Evolutionary conservation across 2,329 filamentous ascomycete genomes (phyloP).

Genomic region (Lachnellula occidentalis): DNA sequence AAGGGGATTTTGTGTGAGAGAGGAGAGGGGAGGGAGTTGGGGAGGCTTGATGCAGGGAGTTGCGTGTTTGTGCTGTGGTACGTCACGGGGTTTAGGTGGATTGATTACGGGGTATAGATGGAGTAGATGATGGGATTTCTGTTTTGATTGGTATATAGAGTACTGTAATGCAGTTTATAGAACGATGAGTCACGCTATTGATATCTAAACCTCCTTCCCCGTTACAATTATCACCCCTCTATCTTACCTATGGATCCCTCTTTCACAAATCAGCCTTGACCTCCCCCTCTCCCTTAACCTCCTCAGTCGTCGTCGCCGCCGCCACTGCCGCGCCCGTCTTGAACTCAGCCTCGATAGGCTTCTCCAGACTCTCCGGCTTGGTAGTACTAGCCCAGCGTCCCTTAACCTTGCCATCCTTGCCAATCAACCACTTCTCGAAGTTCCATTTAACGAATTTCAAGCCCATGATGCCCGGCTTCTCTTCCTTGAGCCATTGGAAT

Average conservation of each 20-base stretch:
- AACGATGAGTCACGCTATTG: background rate
- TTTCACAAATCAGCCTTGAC: background rate
- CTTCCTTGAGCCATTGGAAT: slow-evolving; percentile 68
- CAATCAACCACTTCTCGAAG: slow-evolving; percentile 97
- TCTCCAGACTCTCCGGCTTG: slow-evolving; percentile 78
- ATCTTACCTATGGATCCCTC: too few species aligned
- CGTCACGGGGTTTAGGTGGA: background rate
- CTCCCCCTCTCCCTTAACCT: slow-evolving; percentile 11
- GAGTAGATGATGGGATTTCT: too few species aligned
- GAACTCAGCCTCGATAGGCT: slow-evolving; percentile 64
- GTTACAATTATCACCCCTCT: background rate
- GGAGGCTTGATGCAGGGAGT: too few species aligned
- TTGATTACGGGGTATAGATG: background rate
- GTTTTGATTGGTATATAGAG: too few species aligned
- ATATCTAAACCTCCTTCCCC: background rate
- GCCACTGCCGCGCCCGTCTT: slow-evolving; percentile 8
- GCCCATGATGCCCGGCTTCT: slow-evolving; percentile 78
- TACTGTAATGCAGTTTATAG: too few species aligned
- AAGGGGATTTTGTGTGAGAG: too few species aligned
- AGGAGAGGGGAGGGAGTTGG: too few species aligned
- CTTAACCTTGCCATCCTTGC: slow-evolving; percentile 79
- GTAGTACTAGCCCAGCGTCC: slow-evolving; percentile 81
- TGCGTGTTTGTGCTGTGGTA: too few species aligned
- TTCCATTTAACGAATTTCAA: slow-evolving; percentile 97
- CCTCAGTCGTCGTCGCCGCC: background rate